A percentile compares a stretch with the other conserved stretches of the same genome.
Conservation (phyloP, 305 asterid genomes). For the Solanum hybrid region DNA sequence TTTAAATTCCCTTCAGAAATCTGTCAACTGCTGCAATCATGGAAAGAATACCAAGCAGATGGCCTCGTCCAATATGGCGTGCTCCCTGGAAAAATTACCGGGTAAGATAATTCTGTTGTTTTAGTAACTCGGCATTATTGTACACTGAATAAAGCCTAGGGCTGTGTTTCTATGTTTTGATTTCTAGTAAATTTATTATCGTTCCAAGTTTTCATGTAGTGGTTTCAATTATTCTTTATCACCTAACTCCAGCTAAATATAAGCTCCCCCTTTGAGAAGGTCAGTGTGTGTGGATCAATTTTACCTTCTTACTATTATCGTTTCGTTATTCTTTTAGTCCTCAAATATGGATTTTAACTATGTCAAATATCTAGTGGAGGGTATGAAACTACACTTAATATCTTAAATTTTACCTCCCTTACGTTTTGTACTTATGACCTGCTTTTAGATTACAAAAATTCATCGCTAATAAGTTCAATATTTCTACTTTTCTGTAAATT, state of each 20-base stretch:
- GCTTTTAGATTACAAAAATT: neutral
- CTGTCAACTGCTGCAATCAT: constrained; percentile 87
- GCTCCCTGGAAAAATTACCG: constrained; percentile 95
- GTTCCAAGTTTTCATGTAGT: neutral
- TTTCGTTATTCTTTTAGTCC: neutral
- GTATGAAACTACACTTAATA: neutral
- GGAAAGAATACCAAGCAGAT: constrained; percentile 96
- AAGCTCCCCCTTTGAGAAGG: neutral
- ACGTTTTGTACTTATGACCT: neutral
- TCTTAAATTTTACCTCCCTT: neutral
- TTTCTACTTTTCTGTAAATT: neutral
- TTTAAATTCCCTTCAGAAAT: constrained; percentile 37
- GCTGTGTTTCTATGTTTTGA: neutral
- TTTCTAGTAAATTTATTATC: neutral
- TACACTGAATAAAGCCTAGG: neutral
- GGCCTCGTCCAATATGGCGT: constrained; percentile 98
- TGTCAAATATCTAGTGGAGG: neutral
- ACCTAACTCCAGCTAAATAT: neutral
- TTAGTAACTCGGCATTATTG: neutral
- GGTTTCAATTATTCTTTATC: neutral
- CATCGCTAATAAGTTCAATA: neutral
- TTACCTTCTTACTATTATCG: neutral
- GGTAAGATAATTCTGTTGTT: constrained; percentile 33
- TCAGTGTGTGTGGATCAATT: neutral
- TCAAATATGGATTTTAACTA: neutral